Conservation (phyloP, 2,329 filamentous ascomycete species). For the Ceratocystis diversiconidia region DNA sequence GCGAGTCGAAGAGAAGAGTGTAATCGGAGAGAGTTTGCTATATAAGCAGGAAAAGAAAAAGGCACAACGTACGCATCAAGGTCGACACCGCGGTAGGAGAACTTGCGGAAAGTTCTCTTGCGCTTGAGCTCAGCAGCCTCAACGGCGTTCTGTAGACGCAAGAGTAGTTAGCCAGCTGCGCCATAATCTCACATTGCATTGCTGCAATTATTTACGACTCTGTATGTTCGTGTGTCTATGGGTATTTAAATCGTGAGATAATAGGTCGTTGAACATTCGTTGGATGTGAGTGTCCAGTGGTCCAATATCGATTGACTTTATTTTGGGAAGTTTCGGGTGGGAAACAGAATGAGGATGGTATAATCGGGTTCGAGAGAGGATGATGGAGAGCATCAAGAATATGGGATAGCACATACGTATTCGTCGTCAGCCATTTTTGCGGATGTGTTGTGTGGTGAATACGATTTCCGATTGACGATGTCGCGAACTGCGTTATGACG, state of each 20-base stretch:
- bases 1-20: conserved; percentile 46
- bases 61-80: conserved; percentile 77
- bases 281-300: conserved; percentile 22
- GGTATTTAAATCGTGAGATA: conserved; percentile 8
- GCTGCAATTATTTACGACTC: not conserved
- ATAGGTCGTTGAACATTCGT: conserved; percentile 10
- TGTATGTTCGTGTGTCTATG: not conserved
- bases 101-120: conserved; percentile 99
- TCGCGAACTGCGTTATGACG: conserved; percentile 19
- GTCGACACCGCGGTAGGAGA: conserved; percentile 98
- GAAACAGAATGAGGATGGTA: not conserved
- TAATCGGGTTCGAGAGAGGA: conserved; percentile 1
- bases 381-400: conserved; percentile 7
- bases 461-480: conserved; percentile 18
- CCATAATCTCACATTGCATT: not conserved
- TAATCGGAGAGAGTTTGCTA: conserved; percentile 17
- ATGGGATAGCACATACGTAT: conserved; percentile 52
- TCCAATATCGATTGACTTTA: conserved; percentile 13
- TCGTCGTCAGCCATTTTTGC: conserved; percentile 70
- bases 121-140: conserved; percentile 99
- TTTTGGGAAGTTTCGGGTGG: not conserved
- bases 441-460: conserved; percentile 27
- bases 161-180: conserved; percentile 14
- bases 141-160: conserved; percentile 63
- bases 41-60: not conserved